Base-by-base conservation (phyloP, 2,329 filamentous ascomycete genomes). In the Neocatenulostroma microsporum region DNA sequence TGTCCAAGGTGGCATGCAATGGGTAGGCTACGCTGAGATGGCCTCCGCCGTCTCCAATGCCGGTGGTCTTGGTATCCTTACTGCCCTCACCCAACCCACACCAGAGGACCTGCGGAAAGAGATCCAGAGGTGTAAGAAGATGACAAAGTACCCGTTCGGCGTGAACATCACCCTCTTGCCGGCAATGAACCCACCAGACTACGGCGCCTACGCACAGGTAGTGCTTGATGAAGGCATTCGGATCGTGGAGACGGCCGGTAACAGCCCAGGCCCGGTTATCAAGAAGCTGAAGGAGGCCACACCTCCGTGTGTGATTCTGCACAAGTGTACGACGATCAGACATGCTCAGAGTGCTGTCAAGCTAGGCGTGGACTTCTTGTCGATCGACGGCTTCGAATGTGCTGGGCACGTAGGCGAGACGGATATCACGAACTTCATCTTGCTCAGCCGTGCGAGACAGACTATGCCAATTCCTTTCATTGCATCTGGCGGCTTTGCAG, bases 371-470 rank as follows among this genome's bases (percentile, higher is more conserved):
- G 91, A 98, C 63, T 96, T 98, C 65, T 68, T 98, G 40, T 88
- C 82, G 49, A 96, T 98, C 52, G 91, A 98, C 59, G 91, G 91
- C 28, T 96, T 98, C 59, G 91, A 98, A 64, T 98, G 91, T 66
- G 91, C 87, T 28, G 91, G 78, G 48, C 84, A 91, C 68, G 84
- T 91, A 37, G 84, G 84, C 58, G 84, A 91, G 69, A 80, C 74
- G 41, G 85, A 91, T 62, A 87, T 91, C 51, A 88, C 84, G 42
- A 91, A 91, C 67, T 86, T 91, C 61, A 88, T 91, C 56, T 75
- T 98, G 14, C 75, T 96, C 34, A 82, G 78, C 61, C 74, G 83
- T 42, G 89, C 91, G 10, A 74, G 91, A 11, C 91, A 96, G 66
- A 74, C 79, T 2, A 76, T 98, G 24, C 74, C 74, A 23, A 76